A percentile compares a stretch with the other conserved stretches of the same genome.
Evolutionary conservation across 352 stramenopile species (phyloP).

Genomic region (Aphanomyces astaci): DNA sequence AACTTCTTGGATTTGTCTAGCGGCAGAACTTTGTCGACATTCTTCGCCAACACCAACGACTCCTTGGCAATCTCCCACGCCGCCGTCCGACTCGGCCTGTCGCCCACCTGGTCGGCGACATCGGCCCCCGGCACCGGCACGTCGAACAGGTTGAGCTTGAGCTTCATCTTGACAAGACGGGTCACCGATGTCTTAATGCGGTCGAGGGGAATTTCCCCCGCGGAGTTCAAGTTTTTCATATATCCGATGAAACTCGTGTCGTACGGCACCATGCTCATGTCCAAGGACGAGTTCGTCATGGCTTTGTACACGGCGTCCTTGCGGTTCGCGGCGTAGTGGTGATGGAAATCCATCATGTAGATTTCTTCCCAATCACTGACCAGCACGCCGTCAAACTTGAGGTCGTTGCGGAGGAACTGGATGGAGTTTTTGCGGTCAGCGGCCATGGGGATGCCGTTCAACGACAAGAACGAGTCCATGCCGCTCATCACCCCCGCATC

Average conservation of each 20-base stretch:
- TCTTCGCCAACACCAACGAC: conserved; percentile 78
- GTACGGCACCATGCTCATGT: conserved; percentile 88
- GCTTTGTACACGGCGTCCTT: conserved; percentile 57
- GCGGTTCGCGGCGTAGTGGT: conserved; percentile 37
- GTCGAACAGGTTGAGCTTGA: conserved; percentile 60
- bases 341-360: conserved; percentile 68
- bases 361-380: conserved; percentile 93
- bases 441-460: conserved; percentile 87
- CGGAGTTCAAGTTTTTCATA: conserved; percentile 35
- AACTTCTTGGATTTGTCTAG: conserved; percentile 23
- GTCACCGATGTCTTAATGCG: conserved; percentile 49
- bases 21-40: conserved; percentile 46
- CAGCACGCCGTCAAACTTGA: conserved; percentile 81
- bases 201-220: background rate
- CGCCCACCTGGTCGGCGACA: conserved; percentile 41
- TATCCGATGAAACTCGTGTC: conserved; percentile 57
- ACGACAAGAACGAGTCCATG: conserved; percentile 91
- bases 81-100: conserved; percentile 37
- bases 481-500: conserved; percentile 72
- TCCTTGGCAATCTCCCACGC: conserved; percentile 68
- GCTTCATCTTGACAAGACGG: conserved; percentile 64
- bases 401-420: conserved; percentile 74
- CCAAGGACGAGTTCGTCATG: conserved; percentile 74
- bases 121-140: conserved; percentile 42
- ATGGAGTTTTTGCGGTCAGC: conserved; percentile 62